phyloP scores from a whole-genome alignment of 495 filamentous ascomycete species.

The Penicillium tannophilum region DNA sequence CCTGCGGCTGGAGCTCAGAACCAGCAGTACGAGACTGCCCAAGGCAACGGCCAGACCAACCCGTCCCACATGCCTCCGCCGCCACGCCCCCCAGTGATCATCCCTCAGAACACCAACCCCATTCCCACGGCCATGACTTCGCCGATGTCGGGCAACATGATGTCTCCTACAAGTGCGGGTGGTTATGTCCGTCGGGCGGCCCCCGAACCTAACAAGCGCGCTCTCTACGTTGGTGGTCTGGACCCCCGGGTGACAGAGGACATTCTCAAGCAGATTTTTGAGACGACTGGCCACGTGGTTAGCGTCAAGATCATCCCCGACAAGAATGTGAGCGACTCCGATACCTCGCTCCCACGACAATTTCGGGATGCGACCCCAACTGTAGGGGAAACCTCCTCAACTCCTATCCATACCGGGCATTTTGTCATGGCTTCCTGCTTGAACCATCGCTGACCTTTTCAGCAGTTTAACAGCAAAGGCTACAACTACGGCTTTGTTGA shows the following conservation, averaged over 20 bases:
- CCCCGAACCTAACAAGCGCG: slow-evolving; percentile 97
- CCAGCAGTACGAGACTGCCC: slow-evolving; percentile 68
- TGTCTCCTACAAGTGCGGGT: slow-evolving; percentile 79
- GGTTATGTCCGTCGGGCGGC: slow-evolving; percentile 89
- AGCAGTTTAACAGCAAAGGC: slow-evolving; percentile 80
- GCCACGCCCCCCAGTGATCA: slow-evolving; percentile 82
- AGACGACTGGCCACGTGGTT: slow-evolving; percentile 96
- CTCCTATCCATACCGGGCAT: neutral
- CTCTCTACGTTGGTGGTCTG: slow-evolving; percentile 92
- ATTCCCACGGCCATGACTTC: slow-evolving; percentile 93
- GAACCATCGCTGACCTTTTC: slow-evolving; percentile 11
- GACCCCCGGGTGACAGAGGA: slow-evolving; percentile 97
- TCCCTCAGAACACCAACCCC: slow-evolving; percentile 94
- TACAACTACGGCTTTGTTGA: slow-evolving; percentile 99
- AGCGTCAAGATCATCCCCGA: slow-evolving; percentile 99
- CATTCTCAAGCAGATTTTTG: slow-evolving; percentile 96
- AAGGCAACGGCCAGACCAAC: slow-evolving; percentile 61
- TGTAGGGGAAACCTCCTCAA: slow-evolving; percentile 3
- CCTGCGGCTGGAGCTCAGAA: slow-evolving; percentile 68
- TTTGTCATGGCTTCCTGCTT: neutral
- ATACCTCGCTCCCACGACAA: neutral
- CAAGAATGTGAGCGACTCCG: slow-evolving; percentile 76
- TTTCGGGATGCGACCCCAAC: slow-evolving; percentile 1
- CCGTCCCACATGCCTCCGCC: slow-evolving; percentile 89
- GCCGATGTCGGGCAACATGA: slow-evolving; percentile 75